phyloP scores from a whole-genome alignment of 495 filamentous ascomycete species.

The Tuber indicum region DNA sequence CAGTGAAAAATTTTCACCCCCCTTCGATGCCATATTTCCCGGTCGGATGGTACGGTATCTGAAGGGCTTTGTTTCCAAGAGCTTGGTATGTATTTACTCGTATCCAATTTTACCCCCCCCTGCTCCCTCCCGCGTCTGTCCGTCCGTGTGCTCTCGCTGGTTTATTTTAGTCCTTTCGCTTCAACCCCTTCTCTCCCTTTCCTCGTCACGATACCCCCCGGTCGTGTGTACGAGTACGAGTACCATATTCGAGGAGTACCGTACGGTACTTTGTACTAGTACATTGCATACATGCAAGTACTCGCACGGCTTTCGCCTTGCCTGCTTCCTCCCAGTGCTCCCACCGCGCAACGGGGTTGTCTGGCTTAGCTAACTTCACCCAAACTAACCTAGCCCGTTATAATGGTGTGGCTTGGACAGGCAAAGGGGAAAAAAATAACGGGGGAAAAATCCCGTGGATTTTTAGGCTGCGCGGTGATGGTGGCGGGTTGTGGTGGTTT shows the following conservation, averaged over 20 bases:
- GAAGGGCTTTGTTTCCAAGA: too few relatives aligned
- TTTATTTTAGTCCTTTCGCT: not conserved
- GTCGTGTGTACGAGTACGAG: too few relatives aligned
- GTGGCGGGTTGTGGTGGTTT: not conserved
- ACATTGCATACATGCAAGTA: not conserved
- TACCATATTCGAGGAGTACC: too few relatives aligned
- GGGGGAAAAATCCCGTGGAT: not conserved
- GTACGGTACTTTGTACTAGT: not conserved
- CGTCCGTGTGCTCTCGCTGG: not conserved
- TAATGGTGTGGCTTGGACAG: not conserved
- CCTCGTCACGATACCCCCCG: not conserved
- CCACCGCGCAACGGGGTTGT: not conserved
- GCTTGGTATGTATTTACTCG: too few relatives aligned
- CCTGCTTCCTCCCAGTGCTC: not conserved
- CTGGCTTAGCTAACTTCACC: not conserved
- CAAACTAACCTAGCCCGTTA: not conserved
- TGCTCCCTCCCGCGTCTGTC: not conserved
- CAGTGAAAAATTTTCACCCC: too few relatives aligned
- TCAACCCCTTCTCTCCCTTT: not conserved
- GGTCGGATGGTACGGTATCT: too few relatives aligned
- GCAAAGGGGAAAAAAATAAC: not conserved
- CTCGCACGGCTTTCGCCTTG: not conserved
- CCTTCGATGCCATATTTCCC: too few relatives aligned
- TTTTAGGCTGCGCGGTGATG: not conserved
- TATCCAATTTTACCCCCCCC: too few relatives aligned